These are phyloP conservation scores for Phytophthora nicotianae DNA, from an alignment of 352 stramenopile genomes.

Conservation along the genomic window DNA sequence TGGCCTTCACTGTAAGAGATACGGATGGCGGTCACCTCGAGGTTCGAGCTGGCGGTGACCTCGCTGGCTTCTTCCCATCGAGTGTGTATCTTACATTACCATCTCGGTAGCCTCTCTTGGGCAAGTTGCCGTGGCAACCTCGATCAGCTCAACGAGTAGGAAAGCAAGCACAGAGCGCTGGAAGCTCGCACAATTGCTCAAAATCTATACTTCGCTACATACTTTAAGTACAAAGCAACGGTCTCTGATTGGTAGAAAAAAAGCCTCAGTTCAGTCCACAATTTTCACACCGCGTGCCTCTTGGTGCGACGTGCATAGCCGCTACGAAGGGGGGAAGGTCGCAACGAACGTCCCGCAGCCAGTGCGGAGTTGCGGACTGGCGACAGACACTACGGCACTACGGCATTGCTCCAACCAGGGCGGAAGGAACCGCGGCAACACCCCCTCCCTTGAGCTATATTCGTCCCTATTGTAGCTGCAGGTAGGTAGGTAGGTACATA, in stretches of 20 bases:
- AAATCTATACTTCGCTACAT: background rate
- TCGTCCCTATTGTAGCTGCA: background rate
- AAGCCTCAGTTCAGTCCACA: constrained; percentile 12
- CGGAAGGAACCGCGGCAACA: constrained; percentile 6
- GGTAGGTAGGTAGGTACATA: background rate
- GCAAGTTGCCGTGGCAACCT: background rate
- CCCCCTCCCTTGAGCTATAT: background rate
- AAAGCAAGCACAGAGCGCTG: background rate
- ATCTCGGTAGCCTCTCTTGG: constrained; percentile 5
- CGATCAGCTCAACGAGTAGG: constrained; percentile 5
- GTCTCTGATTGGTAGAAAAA: constrained; percentile 20
- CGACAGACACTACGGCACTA: constrained; percentile 13
- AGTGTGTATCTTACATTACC: constrained; percentile 1
- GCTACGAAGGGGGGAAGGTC: constrained; percentile 25
- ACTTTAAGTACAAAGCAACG: background rate
- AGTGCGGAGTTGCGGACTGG: constrained; percentile 11
- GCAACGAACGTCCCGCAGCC: constrained; percentile 5
- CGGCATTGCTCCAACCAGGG: constrained; percentile 5
- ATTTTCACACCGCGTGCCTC: constrained; percentile 28
- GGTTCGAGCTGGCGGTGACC: background rate
- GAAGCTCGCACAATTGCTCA: constrained; percentile 1
- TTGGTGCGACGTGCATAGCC: constrained; percentile 22
- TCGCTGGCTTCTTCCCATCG: constrained; percentile 25
- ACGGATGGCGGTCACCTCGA: constrained; percentile 22
- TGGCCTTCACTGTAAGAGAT: constrained; percentile 21